These are phyloP conservation scores for Croton laevigatus DNA, from an alignment of 441 rosid genomes.

Conservation along the genomic window DNA sequence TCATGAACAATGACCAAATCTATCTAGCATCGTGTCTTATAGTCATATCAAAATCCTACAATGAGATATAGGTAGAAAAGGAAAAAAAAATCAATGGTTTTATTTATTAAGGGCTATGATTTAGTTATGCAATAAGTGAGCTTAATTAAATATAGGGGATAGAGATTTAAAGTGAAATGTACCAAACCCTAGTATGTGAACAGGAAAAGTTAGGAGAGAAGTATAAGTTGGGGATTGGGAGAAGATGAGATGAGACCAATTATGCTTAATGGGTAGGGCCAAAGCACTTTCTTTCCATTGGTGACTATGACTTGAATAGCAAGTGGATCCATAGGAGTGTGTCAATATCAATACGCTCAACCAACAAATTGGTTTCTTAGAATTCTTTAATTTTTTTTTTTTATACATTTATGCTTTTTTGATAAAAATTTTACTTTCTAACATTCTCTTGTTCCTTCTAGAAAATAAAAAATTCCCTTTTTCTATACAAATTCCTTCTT, in stretches of 20 bases:
- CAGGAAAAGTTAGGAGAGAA: not conserved
- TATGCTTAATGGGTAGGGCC: conserved; percentile 16
- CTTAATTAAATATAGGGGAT: not conserved
- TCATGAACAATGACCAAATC: too few species aligned
- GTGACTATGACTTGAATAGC: conserved; percentile 11
- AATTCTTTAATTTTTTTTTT: conserved; percentile 3
- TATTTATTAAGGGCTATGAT: not conserved
- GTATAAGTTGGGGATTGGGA: not conserved
- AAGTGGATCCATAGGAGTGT: conserved; percentile 16
- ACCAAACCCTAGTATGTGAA: not conserved
- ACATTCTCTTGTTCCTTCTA: conserved; percentile 17
- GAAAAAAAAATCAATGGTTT: not conserved
- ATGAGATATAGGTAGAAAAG: too few species aligned
- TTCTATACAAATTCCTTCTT: not conserved
- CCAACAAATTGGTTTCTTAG: not conserved
- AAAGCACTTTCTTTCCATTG: not conserved
- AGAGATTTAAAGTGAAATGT: not conserved
- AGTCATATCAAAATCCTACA: too few species aligned
- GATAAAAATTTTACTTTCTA: conserved; percentile 5
- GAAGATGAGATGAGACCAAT: not conserved
- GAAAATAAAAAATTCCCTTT: not conserved
- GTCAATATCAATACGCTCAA: conserved; percentile 10
- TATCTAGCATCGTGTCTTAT: too few species aligned
- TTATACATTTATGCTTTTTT: not conserved
- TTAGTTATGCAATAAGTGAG: not conserved